phyloP scores from a whole-genome alignment of 2,329 filamentous ascomycete species.

The Cryoendolithus antarcticus region DNA sequence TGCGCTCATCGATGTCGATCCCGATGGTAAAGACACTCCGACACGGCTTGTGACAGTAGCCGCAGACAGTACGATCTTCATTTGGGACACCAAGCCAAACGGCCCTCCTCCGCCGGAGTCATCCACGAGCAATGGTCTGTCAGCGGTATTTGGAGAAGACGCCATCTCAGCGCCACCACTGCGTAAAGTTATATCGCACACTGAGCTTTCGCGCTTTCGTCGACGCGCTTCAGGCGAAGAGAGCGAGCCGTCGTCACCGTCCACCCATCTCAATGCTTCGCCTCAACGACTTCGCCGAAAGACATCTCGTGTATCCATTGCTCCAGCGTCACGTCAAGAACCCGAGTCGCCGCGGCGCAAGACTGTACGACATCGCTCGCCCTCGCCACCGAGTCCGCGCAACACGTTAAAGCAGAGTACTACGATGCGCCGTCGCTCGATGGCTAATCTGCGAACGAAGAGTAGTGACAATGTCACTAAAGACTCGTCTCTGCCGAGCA shows the following conservation, averaged over 20 bases:
- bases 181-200: conserved; percentile 73
- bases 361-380: conserved; percentile 25
- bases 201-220: conserved; percentile 71
- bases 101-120: not conserved
- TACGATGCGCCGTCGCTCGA: conserved; percentile 28
- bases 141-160: not conserved
- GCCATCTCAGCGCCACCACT: conserved; percentile 51
- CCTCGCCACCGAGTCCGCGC: conserved; percentile 27
- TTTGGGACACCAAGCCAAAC: conserved; percentile 27
- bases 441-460: conserved; percentile 38
- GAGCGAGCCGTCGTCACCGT: conserved; percentile 20
- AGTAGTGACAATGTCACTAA: conserved; percentile 24
- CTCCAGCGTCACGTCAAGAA: conserved; percentile 32
- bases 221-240: conserved; percentile 22
- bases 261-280: conserved; percentile 31
- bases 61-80: conserved; percentile 39
- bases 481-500: conserved; percentile 1
- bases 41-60: conserved; percentile 35
- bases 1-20: conserved; percentile 41
- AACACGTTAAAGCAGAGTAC: conserved; percentile 21
- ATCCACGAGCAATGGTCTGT: conserved; percentile 1
- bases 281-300: conserved; percentile 43
- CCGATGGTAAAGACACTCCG: conserved; percentile 27
- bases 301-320: conserved; percentile 40
- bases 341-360: conserved; percentile 18